These are phyloP conservation scores for Fusarium udum DNA, from an alignment of 2,329 filamentous ascomycete genomes.

Conservation along the genomic window DNA sequence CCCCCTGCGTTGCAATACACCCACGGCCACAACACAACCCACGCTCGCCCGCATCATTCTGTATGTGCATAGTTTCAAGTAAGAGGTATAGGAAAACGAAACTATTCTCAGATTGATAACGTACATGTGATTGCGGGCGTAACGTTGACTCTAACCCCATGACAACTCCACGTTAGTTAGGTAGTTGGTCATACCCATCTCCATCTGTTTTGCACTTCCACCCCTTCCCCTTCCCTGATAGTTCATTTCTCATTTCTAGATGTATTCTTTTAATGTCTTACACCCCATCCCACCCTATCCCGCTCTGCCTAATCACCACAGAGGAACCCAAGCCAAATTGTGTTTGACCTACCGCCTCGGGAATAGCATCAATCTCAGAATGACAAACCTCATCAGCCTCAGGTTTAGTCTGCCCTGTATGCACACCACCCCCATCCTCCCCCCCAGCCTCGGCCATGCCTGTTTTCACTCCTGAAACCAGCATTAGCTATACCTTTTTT, in stretches of 20 bases:
- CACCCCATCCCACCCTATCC: background rate
- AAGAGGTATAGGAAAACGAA: constrained; percentile 5
- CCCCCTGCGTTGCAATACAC: constrained; percentile 1
- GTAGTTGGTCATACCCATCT: background rate
- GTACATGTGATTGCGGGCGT: constrained; percentile 18
- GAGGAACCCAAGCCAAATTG: background rate
- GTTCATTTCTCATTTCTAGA: background rate
- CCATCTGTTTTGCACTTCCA: constrained; percentile 9
- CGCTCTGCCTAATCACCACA: background rate
- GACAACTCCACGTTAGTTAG: background rate
- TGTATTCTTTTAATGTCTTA: background rate
- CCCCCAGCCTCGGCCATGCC: constrained; percentile 3
- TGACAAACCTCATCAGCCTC: constrained; percentile 9
- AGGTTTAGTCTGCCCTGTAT: constrained; percentile 1
- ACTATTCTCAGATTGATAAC: background rate
- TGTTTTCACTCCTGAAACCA: constrained; percentile 21
- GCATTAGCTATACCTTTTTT: constrained; percentile 1
- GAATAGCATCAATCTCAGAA: constrained; percentile 25
- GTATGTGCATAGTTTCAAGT: background rate
- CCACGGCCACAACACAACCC: background rate
- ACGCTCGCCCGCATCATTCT: background rate
- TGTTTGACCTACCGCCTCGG: constrained; percentile 20
- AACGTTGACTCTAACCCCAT: background rate
- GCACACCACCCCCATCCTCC: background rate
- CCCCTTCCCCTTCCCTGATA: constrained; percentile 10